Conservation (phyloP, 257 asterid genomes). For the Osmanthus fragrans region DNA sequence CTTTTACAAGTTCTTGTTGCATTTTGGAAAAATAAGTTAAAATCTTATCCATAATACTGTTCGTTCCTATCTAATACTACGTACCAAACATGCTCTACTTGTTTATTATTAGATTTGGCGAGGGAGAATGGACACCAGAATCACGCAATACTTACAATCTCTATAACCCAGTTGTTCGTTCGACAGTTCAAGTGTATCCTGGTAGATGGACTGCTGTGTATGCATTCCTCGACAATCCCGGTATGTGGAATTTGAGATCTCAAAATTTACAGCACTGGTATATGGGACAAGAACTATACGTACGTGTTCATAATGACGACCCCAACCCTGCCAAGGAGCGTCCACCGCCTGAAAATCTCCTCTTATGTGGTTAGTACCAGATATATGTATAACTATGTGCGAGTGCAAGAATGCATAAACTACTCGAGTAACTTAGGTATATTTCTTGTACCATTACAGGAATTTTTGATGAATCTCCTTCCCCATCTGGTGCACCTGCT, state of each 20-base stretch:
- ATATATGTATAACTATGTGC: background rate
- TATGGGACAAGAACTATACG: conserved; percentile 43
- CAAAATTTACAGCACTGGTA: conserved; percentile 41
- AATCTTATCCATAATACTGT: no score
- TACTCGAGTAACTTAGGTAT: background rate
- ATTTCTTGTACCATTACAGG: conserved; percentile 11
- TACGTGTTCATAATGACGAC: conserved; percentile 37
- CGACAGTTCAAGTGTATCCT: conserved; percentile 46
- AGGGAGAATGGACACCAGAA: conserved; percentile 51
- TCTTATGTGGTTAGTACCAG: conserved; percentile 30
- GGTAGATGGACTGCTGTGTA: conserved; percentile 38
- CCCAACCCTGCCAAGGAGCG: conserved; percentile 48
- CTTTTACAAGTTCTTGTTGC: no score
- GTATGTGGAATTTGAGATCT: conserved; percentile 49
- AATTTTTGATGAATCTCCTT: conserved; percentile 20
- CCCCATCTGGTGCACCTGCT: conserved; percentile 33
- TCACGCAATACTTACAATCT: conserved; percentile 43
- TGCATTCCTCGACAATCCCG: conserved; percentile 41
- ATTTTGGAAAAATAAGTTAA: no score
- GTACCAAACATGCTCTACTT: background rate
- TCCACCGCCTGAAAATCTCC: conserved; percentile 37
- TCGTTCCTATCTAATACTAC: no score
- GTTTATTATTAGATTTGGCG: conserved; percentile 40
- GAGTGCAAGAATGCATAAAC: no score
- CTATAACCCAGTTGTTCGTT: conserved; percentile 53